Conservation (phyloP, 1,139 yeast genomes). For the Taphrina sp. region DNA sequence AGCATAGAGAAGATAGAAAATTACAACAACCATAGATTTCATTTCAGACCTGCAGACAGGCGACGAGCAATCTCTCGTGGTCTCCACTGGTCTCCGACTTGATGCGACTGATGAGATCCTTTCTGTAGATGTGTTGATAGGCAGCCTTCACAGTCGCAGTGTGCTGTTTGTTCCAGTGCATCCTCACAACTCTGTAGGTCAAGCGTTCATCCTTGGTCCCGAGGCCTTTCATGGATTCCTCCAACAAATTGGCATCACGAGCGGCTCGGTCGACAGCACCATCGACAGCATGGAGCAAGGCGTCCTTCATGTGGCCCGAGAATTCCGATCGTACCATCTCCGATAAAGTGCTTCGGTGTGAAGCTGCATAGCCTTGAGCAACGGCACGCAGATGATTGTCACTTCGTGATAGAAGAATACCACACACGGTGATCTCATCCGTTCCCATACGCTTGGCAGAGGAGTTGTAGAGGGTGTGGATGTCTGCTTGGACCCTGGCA, state of each 20-base stretch:
- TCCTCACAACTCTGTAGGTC: conserved; percentile 37
- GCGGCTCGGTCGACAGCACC: conserved; percentile 36
- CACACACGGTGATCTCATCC: conserved; percentile 39
- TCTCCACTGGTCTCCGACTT: conserved; percentile 39
- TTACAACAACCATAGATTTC: no score
- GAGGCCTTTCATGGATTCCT: conserved; percentile 38
- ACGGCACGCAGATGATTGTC: conserved; percentile 37
- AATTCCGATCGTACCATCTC: conserved; percentile 37
- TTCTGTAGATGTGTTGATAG: conserved; percentile 34
- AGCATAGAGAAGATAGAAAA: no score
- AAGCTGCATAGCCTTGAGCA: conserved; percentile 32
- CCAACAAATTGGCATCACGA: conserved; percentile 38
- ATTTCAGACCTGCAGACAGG: conserved; percentile 37
- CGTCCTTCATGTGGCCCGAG: conserved; percentile 40
- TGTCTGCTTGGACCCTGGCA: conserved; percentile 36
- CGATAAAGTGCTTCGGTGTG: conserved; percentile 36
- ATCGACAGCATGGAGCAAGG: conserved; percentile 37
- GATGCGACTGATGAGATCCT: conserved; percentile 37
- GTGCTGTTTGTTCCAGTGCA: conserved; percentile 34
- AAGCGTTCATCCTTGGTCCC: conserved; percentile 39
- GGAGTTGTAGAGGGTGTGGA: conserved; percentile 37
- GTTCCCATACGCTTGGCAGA: conserved; percentile 37
- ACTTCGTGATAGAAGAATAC: conserved; percentile 37
- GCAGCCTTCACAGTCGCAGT: conserved; percentile 34
- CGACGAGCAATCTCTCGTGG: conserved; percentile 37